Conservation (phyloP, 2,329 filamentous ascomycete species). For the Neofusicoccum ribis region DNA sequence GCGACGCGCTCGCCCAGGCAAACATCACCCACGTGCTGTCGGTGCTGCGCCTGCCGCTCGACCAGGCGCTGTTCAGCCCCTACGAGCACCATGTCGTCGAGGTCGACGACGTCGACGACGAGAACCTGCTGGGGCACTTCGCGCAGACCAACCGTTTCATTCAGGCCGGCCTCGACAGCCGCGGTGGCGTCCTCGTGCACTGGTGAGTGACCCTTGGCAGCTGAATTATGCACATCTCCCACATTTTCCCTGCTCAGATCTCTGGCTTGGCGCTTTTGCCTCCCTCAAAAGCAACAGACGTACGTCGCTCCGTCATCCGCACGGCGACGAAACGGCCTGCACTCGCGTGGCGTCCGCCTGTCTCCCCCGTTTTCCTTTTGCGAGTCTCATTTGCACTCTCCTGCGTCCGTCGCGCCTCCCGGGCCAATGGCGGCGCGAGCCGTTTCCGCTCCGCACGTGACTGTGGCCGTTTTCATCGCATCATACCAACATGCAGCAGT, state of each 20-base stretch:
- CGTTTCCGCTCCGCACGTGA: conserved; percentile 11
- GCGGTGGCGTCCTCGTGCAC: conserved; percentile 66
- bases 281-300: not conserved
- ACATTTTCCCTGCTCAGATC: conserved; percentile 17
- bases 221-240: conserved; percentile 17
- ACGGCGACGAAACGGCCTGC: conserved; percentile 2
- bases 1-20: conserved; percentile 66
- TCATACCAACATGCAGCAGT: conserved; percentile 52
- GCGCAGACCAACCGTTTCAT: conserved; percentile 80
- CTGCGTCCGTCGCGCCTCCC: not conserved
- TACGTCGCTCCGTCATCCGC: not conserved
- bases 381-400: not conserved
- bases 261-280: conserved; percentile 17
- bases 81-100: conserved; percentile 77
- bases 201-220: conserved; percentile 56
- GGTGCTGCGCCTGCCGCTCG: conserved; percentile 65
- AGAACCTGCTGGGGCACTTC: conserved; percentile 81
- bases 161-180: conserved; percentile 66
- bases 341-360: not conserved
- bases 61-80: conserved; percentile 57
- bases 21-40: conserved; percentile 92
- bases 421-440: not conserved
- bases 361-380: not conserved
- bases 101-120: conserved; percentile 87
- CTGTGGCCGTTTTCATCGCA: not conserved